Conservation (phyloP, 495 filamentous ascomycete species). For the Penicillium tannophilum region DNA sequence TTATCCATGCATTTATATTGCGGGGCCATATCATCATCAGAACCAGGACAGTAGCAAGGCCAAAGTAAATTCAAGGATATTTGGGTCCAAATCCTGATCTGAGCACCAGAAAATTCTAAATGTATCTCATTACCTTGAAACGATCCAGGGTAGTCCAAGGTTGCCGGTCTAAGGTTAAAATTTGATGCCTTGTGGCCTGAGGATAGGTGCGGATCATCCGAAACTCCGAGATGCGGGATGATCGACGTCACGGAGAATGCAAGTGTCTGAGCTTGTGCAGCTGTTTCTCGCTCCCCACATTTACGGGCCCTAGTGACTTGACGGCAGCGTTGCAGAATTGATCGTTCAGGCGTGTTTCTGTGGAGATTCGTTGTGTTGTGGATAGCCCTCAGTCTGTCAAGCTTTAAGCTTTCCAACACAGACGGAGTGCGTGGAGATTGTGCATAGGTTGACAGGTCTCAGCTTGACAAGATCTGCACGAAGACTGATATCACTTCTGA, state of each 20-base stretch:
- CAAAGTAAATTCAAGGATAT: not conserved
- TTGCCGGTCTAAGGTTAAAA: not conserved
- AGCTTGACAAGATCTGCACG: slow-evolving; percentile 4
- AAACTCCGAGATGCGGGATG: slow-evolving; percentile 31
- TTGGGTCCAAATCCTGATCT: not conserved
- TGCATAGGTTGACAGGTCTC: slow-evolving; percentile 11
- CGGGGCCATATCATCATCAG: not conserved
- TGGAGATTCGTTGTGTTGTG: not conserved
- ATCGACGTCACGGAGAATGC: slow-evolving; percentile 34
- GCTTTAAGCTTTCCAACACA: not conserved
- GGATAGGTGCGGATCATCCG: slow-evolving; percentile 16
- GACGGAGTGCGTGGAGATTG: slow-evolving; percentile 19
- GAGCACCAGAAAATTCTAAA: not conserved
- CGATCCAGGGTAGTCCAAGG: not conserved
- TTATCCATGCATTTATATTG: not conserved
- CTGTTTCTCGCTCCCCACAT: slow-evolving; percentile 13
- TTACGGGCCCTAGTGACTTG: not conserved
- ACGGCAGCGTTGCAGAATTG: not conserved
- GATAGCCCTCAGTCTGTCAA: not conserved
- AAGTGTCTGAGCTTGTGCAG: slow-evolving; percentile 1
- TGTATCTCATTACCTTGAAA: not conserved
- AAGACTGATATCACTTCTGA: not conserved
- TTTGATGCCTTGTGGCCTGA: slow-evolving; percentile 25
- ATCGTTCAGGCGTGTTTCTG: not conserved
- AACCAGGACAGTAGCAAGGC: not conserved